These are phyloP conservation scores for Aspergillus nanangensis DNA, from an alignment of 495 filamentous ascomycete genomes.

Conservation along the genomic window DNA sequence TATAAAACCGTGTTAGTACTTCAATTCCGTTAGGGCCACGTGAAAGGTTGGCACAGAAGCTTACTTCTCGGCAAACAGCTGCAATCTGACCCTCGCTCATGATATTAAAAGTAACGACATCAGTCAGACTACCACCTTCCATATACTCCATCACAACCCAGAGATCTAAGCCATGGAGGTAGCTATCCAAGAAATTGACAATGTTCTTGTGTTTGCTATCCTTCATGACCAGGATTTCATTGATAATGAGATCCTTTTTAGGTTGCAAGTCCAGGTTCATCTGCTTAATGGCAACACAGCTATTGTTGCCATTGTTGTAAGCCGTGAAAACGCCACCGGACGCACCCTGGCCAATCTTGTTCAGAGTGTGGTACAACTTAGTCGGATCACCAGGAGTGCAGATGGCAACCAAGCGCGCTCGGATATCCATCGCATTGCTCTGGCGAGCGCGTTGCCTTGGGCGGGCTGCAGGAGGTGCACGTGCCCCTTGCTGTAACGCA, in stretches of 20 bases:
- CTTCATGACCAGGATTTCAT: conserved; percentile 99
- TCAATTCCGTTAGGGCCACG: not conserved
- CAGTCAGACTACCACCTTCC: conserved; percentile 95
- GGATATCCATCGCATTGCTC: conserved; percentile 74
- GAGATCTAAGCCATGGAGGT: conserved; percentile 78
- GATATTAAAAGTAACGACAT: conserved; percentile 98
- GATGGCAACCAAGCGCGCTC: conserved; percentile 76
- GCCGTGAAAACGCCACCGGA: conserved; percentile 95
- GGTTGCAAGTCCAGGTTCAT: conserved; percentile 99
- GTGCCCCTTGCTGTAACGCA: too few species aligned
- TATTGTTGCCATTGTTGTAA: conserved; percentile 75
- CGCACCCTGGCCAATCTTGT: conserved; percentile 95
- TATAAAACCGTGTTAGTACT: conserved; percentile 19
- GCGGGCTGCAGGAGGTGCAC: conserved; percentile 55
- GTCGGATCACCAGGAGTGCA: conserved; percentile 87
- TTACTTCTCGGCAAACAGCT: conserved; percentile 84
- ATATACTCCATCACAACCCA: conserved; percentile 99
- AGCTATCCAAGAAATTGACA: conserved; percentile 98
- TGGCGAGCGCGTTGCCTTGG: conserved; percentile 74
- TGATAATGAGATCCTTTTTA: conserved; percentile 98
- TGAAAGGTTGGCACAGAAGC: conserved; percentile 9
- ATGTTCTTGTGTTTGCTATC: conserved; percentile 98
- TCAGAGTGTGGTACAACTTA: conserved; percentile 78
- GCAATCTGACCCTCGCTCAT: conserved; percentile 98
- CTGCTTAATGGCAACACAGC: conserved; percentile 96